Evolutionary conservation across 768 basidiomycete genomes (phyloP).

Genomic region (Suillus spraguei): DNA sequence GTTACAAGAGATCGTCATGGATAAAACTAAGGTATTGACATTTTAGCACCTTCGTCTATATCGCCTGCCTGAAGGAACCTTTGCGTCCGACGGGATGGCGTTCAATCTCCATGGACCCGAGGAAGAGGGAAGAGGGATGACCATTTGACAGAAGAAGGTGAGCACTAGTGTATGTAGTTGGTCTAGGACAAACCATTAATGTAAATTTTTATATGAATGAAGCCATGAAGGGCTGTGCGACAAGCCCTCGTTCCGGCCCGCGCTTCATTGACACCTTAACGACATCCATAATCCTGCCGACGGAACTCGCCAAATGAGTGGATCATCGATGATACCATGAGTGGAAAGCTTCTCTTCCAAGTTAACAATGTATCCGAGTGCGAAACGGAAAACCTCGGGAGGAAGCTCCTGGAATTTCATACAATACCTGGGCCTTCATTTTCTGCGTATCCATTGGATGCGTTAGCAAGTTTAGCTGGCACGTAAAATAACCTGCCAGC

Average conservation of each 20-base stretch:
- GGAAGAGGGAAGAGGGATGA: constrained; percentile 71
- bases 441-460: constrained; percentile 63
- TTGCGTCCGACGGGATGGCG: constrained; percentile 77
- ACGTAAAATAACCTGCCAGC: constrained; percentile 87
- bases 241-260: constrained; percentile 81
- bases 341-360: constrained; percentile 43
- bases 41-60: constrained; percentile 70
- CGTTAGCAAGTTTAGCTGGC: constrained; percentile 40
- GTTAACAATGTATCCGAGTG: constrained; percentile 65
- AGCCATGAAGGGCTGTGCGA: constrained; percentile 73
- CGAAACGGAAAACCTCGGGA: constrained; percentile 84
- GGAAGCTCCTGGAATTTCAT: constrained; percentile 70
- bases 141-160: constrained; percentile 62
- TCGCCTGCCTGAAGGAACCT: constrained; percentile 83
- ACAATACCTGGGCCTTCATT: constrained; percentile 83
- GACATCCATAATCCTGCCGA: constrained; percentile 72
- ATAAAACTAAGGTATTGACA: constrained; percentile 52
- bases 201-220: constrained; percentile 75
- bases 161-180: constrained; percentile 19
- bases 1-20: constrained; percentile 83
- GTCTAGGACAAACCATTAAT: constrained; percentile 8
- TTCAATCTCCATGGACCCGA: constrained; percentile 82
- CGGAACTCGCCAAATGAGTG: constrained; percentile 63
- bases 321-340: constrained; percentile 24
- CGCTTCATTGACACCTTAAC: constrained; percentile 62